Percentiles rank a stretch among this genome's conserved stretches.
Evolutionary conservation across 2,329 filamentous ascomycete genomes (phyloP).

Genomic region (Aspergillus aculeatinus): DNA sequence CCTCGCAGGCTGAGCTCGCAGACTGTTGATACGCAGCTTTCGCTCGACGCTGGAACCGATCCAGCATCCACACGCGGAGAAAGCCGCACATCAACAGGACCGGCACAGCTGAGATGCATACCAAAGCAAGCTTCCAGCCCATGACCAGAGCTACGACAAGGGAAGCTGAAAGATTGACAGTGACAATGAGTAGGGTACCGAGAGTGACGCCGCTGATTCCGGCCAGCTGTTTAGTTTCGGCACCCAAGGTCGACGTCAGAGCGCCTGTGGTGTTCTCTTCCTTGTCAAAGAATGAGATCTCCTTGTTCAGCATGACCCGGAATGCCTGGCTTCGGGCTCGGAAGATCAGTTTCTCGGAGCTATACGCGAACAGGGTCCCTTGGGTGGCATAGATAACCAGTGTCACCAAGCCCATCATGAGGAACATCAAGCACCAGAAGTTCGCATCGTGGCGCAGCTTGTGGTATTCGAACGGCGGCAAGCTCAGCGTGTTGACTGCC

Average conservation of each 20-base stretch:
- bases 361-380: constrained; percentile 72
- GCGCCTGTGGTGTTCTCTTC: constrained; percentile 43
- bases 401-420: constrained; percentile 73
- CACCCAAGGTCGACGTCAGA: constrained; percentile 75
- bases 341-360: constrained; percentile 78
- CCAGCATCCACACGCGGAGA: constrained; percentile 50
- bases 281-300: constrained; percentile 31
- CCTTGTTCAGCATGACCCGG: constrained; percentile 26
- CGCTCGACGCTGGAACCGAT: constrained; percentile 48
- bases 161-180: constrained; percentile 70
- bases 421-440: constrained; percentile 84
- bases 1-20: constrained; percentile 52
- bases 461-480: constrained; percentile 52
- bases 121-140: constrained; percentile 77
- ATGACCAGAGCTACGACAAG: constrained; percentile 65
- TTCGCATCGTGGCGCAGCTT: constrained; percentile 66
- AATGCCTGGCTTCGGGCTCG: constrained; percentile 66
- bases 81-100: constrained; percentile 28
- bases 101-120: constrained; percentile 54
- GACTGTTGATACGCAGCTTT: constrained; percentile 48
- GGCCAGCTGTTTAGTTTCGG: constrained; percentile 57
- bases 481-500: constrained; percentile 68
- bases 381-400: constrained; percentile 66
- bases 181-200: constrained; percentile 73
- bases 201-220: constrained; percentile 72